Base-by-base conservation (phyloP, 2,329 filamentous ascomycete species). In the Fonsecaea erecta region DNA sequence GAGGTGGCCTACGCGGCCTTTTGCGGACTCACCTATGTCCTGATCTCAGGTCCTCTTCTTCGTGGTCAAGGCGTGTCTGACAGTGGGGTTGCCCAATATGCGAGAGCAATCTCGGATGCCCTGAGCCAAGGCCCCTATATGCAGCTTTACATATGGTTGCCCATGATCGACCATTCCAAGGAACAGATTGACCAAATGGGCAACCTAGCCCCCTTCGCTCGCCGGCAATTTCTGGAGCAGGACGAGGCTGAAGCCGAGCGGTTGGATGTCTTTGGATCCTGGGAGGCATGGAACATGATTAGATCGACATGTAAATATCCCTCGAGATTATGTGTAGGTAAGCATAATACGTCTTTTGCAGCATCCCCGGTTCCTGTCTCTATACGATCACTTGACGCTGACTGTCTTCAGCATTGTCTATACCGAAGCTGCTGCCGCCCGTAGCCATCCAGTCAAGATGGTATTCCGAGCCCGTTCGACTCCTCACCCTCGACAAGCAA, bases 1-100 rank as follows among this genome's bases (percentile, higher is more conserved):
- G 95, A 99, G 76, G 85, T 98, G 54, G 91, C 92, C 55, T 99
- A 97, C 79, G 95, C 96, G 69, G 93, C 92, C 68, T 99, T 98
- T 79, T 97, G 93, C 74, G 96, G 96, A 37, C 85, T 95, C 54
- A 88, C 88, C 62, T 96, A 90, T 77, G 84, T 98, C 64, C 82
- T 98, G 57, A 83, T 99, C 32, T 88, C 90, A 1, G 93, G 93
- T 0, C 95, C 95, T 2, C 85, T 85, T 69, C 79, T 86, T 14
- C 86, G 89, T 69, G 83, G 86, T 63, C 83, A 84, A 63, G 83
- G 82, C 48, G 70, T 77, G 55, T 74, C 79, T 67, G 77, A 78
- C 1, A 78, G 81, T 60, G 82, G 84, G 16, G 85, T 83, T 73
- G 79, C 89, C 0, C 91, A 93, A 73, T 99, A 93, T 81, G 91